Conservation (phyloP, 148 eudicot species). For the Rhododendron griersonianum region DNA sequence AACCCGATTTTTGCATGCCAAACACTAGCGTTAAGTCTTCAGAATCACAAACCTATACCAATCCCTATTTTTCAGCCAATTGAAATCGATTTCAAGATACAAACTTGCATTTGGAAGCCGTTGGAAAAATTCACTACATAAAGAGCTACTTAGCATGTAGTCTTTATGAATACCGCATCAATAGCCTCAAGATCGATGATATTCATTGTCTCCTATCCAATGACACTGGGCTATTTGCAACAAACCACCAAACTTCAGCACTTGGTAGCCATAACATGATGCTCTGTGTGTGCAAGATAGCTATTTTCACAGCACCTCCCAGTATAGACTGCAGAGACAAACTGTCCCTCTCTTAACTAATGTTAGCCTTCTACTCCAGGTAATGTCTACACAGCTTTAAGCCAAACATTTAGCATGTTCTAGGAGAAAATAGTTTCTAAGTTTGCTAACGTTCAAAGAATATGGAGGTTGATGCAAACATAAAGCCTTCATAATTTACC, state of each 20-base stretch:
- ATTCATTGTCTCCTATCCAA: neutral
- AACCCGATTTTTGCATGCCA: neutral
- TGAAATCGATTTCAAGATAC: neutral
- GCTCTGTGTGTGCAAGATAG: neutral
- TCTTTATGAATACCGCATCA: neutral
- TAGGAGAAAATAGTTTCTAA: neutral
- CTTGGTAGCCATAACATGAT: neutral
- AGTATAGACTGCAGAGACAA: neutral
- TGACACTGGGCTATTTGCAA: neutral
- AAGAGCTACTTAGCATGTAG: neutral
- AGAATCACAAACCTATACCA: neutral
- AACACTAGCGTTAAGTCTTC: neutral
- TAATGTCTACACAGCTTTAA: neutral
- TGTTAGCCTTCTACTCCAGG: neutral
- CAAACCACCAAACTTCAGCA: slow-evolving; percentile 4
- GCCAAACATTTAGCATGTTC: neutral
- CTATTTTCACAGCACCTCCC: neutral
- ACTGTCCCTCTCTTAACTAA: neutral
- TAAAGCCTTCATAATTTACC: neutral
- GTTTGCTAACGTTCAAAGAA: neutral
- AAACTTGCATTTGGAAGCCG: neutral
- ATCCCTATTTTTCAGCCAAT: neutral
- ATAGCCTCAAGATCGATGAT: neutral
- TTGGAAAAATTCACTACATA: neutral
- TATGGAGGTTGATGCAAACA: neutral